Evolutionary conservation across 2,329 filamentous ascomycete species (phyloP).

Genomic region (Aspergillus carbonarius): DNA sequence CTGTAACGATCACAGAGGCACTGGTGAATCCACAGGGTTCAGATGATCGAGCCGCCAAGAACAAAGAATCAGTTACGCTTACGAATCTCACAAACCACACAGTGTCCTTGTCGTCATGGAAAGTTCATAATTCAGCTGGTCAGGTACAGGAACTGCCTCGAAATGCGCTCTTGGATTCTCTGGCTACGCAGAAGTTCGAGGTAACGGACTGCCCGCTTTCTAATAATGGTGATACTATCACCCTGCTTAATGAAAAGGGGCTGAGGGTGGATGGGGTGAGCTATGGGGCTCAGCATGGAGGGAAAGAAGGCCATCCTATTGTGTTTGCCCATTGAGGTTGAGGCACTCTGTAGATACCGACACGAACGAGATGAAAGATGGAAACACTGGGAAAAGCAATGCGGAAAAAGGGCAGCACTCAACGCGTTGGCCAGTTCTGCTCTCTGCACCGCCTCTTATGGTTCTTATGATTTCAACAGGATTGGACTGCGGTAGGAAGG

Average conservation of each 20-base stretch:
- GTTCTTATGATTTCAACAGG: no score
- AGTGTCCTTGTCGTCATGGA: constrained; percentile 14
- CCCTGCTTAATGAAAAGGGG: constrained; percentile 15
- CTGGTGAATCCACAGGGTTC: background rate
- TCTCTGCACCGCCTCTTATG: no score
- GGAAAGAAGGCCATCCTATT: background rate
- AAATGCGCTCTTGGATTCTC: constrained; percentile 8
- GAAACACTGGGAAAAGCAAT: background rate
- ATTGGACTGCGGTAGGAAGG: no score
- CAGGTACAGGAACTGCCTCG: constrained; percentile 10
- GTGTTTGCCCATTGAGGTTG: background rate
- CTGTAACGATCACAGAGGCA: constrained; percentile 13
- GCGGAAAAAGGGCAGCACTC: background rate
- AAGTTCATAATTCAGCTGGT: constrained; percentile 13
- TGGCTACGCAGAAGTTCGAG: constrained; percentile 6
- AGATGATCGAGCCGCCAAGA: background rate
- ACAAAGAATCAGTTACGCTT: constrained; percentile 11
- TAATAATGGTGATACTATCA: constrained; percentile 16
- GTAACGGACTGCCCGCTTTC: constrained; percentile 10
- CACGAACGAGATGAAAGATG: background rate
- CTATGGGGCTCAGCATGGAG: constrained; percentile 8
- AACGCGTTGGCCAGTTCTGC: no score
- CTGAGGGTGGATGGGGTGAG: constrained; percentile 19
- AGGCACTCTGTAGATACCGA: background rate
- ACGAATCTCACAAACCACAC: constrained; percentile 11